Evolutionary conservation across 345 rosid species (phyloP).

Genomic region (Camelina neglecta): DNA sequence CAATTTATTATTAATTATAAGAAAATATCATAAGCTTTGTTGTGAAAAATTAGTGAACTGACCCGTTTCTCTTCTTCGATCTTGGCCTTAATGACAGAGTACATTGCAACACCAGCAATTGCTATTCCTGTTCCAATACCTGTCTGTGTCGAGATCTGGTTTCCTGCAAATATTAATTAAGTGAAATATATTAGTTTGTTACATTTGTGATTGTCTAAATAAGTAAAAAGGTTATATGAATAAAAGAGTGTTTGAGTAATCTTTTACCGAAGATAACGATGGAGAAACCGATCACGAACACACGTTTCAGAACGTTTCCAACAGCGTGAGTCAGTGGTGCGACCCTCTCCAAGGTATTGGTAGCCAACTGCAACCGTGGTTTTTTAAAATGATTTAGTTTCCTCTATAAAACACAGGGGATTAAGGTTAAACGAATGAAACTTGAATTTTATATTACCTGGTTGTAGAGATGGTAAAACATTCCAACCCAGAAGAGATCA

Average conservation of each 20-base stretch:
- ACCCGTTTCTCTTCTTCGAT: constrained; percentile 93
- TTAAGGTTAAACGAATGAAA: neutral
- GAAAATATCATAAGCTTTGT: neutral
- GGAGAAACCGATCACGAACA: constrained; percentile 94
- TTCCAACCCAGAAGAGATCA: constrained; percentile 98
- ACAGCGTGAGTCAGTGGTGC: constrained; percentile 98
- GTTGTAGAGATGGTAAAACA: constrained; percentile 98
- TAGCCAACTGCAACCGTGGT: constrained; percentile 69
- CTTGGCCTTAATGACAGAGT: constrained; percentile 89
- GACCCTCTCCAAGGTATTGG: constrained; percentile 96
- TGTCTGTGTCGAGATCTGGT: constrained; percentile 91
- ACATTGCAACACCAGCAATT: constrained; percentile 85
- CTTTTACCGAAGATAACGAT: constrained; percentile 75
- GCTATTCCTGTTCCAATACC: constrained; percentile 89
- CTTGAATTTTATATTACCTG: constrained; percentile 56
- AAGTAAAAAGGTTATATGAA: neutral
- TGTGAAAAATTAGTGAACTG: constrained; percentile 34
- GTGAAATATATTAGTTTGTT: neutral
- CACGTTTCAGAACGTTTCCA: constrained; percentile 98
- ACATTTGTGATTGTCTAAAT: neutral
- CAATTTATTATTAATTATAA: neutral
- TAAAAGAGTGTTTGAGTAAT: neutral
- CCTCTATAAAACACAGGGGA: neutral
- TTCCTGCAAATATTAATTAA: constrained; percentile 51
- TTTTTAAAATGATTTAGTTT: neutral